A percentile compares a stretch with the other conserved stretches of the same genome.
These are phyloP conservation scores for Sclerotinia glacialis DNA, from an alignment of 2,329 filamentous ascomycete species.

Conservation along the genomic window DNA sequence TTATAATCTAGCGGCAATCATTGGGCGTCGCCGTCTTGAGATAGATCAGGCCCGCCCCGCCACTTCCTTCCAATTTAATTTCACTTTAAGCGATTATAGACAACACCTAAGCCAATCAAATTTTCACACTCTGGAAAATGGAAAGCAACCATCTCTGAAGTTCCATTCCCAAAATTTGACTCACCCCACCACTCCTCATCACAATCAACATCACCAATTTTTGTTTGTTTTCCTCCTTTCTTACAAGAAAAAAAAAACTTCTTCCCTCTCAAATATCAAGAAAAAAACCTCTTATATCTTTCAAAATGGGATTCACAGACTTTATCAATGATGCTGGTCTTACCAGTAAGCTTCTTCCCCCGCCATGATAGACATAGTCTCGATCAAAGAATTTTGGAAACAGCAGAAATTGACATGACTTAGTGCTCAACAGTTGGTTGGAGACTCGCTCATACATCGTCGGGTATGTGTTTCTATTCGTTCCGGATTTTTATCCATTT, in stretches of 20 bases:
- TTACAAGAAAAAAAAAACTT: conserved; percentile 8
- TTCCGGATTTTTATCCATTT: conserved; percentile 27
- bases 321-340: conserved; percentile 64
- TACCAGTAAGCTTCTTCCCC: conserved; percentile 45
- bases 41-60: conserved; percentile 14
- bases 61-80: conserved; percentile 1
- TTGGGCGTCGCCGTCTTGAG: not conserved
- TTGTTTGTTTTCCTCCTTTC: conserved; percentile 14
- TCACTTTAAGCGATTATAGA: conserved; percentile 19
- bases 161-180: conserved; percentile 22
- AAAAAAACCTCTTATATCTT: conserved; percentile 20
- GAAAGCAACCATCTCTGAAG: conserved; percentile 8
- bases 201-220: conserved; percentile 15
- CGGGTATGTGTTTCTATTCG: conserved; percentile 60
- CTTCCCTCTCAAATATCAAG: conserved; percentile 16
- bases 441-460: conserved; percentile 76
- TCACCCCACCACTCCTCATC: conserved; percentile 20
- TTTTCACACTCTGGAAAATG: conserved; percentile 15
- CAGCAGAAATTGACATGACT: conserved; percentile 38
- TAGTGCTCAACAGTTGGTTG: conserved; percentile 71
- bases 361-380: not conserved
- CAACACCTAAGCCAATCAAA: conserved; percentile 17
- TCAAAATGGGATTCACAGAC: conserved; percentile 66
- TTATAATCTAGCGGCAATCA: not conserved
- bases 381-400: conserved; percentile 23